A percentile compares a stretch with the other conserved stretches of the same genome.
Conservation (phyloP, 306 rosid genomes). For the Biancaea sappan region DNA sequence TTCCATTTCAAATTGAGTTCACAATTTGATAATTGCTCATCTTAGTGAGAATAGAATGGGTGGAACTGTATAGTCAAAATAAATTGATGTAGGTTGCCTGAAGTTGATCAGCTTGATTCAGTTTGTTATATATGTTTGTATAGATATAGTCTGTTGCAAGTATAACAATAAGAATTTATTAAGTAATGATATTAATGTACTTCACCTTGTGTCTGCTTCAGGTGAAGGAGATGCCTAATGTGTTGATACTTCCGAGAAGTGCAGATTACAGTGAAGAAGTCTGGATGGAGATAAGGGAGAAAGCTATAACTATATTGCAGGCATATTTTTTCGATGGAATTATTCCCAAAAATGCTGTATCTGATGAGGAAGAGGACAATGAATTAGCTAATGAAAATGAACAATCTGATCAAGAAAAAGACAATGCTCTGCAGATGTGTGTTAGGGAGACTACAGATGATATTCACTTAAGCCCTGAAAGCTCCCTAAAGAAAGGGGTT, state of each 20-base stretch:
- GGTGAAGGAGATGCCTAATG: slow-evolving; percentile 99
- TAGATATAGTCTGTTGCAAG: slow-evolving; percentile 21
- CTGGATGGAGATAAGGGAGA: slow-evolving; percentile 99
- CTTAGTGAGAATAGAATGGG: slow-evolving; percentile 21
- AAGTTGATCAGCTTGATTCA: slow-evolving; percentile 12
- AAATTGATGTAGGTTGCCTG: neutral
- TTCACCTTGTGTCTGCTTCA: slow-evolving; percentile 47
- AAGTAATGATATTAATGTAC: slow-evolving; percentile 24
- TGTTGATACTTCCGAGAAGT: slow-evolving; percentile 97
- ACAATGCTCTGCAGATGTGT: slow-evolving; percentile 56
- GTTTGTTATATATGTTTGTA: neutral
- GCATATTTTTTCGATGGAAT: slow-evolving; percentile 83
- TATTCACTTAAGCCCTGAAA: slow-evolving; percentile 61
- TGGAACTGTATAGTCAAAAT: slow-evolving; percentile 26
- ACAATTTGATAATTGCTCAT: neutral
- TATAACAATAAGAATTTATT: neutral
- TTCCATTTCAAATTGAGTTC: neutral
- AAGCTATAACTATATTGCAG: slow-evolving; percentile 88
- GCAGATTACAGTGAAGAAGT: slow-evolving; percentile 99
- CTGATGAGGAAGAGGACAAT: slow-evolving; percentile 80
- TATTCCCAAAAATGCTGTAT: slow-evolving; percentile 76
- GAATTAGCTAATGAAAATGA: slow-evolving; percentile 73
- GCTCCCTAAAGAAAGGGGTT: slow-evolving; percentile 68
- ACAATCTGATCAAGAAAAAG: slow-evolving; percentile 62
- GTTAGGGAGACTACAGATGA: slow-evolving; percentile 64